Evolutionary conservation across 2,329 filamentous ascomycete genomes (phyloP).

Genomic region (Sclerotinia trifoliorum): DNA sequence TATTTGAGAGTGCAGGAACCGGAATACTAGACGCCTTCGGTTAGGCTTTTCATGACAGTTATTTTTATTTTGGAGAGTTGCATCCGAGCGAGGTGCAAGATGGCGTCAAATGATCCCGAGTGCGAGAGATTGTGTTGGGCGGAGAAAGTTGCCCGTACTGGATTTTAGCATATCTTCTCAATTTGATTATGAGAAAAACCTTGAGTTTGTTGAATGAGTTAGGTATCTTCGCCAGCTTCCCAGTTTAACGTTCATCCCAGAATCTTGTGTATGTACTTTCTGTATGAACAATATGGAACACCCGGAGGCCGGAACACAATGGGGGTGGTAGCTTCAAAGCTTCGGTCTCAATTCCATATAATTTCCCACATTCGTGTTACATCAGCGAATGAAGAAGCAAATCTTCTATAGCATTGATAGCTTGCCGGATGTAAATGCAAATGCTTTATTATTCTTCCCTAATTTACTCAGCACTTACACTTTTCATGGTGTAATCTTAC

Average conservation of each 20-base stretch:
- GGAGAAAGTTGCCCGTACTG: background rate
- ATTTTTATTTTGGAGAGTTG: constrained; percentile 10
- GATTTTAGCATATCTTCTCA: background rate
- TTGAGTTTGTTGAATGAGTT: too few relatives aligned
- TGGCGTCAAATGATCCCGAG: background rate
- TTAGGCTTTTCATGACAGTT: background rate
- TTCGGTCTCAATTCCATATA: too few relatives aligned
- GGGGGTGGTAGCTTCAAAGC: too few relatives aligned
- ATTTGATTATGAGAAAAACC: background rate
- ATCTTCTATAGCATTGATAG: too few relatives aligned
- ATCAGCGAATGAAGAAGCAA: background rate
- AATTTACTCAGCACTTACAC: background rate
- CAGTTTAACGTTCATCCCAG: background rate
- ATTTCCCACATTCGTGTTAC: too few relatives aligned
- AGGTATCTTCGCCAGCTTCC: constrained; percentile 4
- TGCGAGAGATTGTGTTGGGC: background rate
- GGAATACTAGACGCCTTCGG: background rate
- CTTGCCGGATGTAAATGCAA: background rate
- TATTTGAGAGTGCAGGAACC: background rate
- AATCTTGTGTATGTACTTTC: background rate
- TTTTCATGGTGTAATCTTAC: background rate
- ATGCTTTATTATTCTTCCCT: background rate
- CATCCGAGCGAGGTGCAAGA: too few relatives aligned
- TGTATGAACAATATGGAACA: background rate
- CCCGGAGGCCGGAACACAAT: too few relatives aligned